phyloP scores from a whole-genome alignment of 768 basidiomycete genomes.

The Strobilomyces confusus region DNA sequence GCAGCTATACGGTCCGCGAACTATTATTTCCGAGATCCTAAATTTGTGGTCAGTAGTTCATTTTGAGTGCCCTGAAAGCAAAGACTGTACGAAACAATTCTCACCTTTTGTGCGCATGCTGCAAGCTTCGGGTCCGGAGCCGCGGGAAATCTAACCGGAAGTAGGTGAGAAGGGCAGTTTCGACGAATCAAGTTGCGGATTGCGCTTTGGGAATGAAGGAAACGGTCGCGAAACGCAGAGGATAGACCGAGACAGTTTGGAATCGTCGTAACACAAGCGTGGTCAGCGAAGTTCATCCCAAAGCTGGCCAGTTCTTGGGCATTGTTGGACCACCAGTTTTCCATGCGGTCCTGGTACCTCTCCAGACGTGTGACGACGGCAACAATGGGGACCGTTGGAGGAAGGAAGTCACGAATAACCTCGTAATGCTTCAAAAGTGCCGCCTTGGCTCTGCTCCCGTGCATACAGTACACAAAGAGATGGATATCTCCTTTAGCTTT shows the following conservation, averaged over 20 bases:
- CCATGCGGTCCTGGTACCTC: conserved; percentile 18
- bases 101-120: conserved; percentile 3
- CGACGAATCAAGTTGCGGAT: conserved; percentile 13
- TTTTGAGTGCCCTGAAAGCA: neutral
- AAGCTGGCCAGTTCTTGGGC: conserved; percentile 2
- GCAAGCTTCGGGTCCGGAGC: neutral
- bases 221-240: conserved; percentile 8
- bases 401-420: conserved; percentile 4
- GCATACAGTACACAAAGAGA: conserved; percentile 23
- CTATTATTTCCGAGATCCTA: neutral
- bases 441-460: conserved; percentile 16
- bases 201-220: conserved; percentile 8
- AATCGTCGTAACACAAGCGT: conserved; percentile 21
- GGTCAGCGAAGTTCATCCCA: conserved; percentile 17
- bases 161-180: conserved; percentile 1
- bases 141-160: conserved; percentile 9
- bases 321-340: conserved; percentile 22
- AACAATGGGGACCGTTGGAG: conserved; percentile 12
- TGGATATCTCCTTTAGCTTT: conserved; percentile 5
- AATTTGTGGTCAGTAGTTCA: neutral
- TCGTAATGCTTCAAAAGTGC: conserved; percentile 17
- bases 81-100: neutral
- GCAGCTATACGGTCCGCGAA: neutral
- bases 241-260: conserved; percentile 3
- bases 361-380: conserved; percentile 20